Conservation (phyloP, 371 early-diverging fungal species). For the Mycotypha africana region DNA sequence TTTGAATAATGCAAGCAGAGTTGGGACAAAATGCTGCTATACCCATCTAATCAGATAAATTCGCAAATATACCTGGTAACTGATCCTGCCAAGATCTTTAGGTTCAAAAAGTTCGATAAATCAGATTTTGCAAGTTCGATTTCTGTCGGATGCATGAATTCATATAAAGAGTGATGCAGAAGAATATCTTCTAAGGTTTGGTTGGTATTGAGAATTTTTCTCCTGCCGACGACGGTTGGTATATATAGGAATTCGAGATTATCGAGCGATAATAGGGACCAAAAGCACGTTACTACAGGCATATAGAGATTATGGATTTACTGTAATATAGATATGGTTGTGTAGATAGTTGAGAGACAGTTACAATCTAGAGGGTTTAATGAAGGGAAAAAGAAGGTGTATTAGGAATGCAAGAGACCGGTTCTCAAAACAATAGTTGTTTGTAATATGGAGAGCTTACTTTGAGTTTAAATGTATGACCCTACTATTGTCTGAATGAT, state of each 20-base stretch:
- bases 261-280: slow-evolving; percentile 44
- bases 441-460: no score
- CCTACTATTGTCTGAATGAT: no score
- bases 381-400: no score
- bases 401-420: no score
- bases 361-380: no score
- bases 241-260: slow-evolving; percentile 44
- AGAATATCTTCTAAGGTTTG: slow-evolving; percentile 31
- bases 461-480: no score
- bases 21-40: no score
- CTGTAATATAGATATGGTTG: neutral
- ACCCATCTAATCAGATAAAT: no score
- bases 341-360: neutral
- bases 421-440: no score
- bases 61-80: slow-evolving; percentile 46
- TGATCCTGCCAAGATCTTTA: slow-evolving; percentile 46
- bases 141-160: slow-evolving; percentile 59
- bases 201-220: slow-evolving; percentile 4
- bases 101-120: slow-evolving; percentile 44
- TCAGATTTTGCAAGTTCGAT: slow-evolving; percentile 44
- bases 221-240: slow-evolving; percentile 23
- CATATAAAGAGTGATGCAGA: slow-evolving; percentile 43
- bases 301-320: neutral
- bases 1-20: no score
- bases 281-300: no score